Conservation (phyloP, 164 flowering plant genomes). For the Stephania yunnanensis region DNA sequence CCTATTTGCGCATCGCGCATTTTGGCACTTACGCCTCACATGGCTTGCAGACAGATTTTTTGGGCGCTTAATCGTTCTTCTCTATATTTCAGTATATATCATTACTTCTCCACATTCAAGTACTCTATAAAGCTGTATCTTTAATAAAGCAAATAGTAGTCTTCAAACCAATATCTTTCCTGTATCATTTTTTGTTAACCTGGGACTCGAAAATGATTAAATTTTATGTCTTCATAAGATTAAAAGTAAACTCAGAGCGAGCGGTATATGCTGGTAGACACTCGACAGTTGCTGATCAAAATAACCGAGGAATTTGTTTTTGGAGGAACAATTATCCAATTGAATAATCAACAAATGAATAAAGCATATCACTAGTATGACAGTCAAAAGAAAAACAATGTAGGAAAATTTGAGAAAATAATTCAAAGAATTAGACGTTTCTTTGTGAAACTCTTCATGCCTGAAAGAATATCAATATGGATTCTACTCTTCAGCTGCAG, state of each 20-base stretch:
- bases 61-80: too few species aligned
- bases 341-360: not conserved
- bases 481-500: conserved; percentile 42
- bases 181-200: not conserved
- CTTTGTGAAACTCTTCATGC: not conserved
- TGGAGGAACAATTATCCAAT: not conserved
- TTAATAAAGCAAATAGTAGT: not conserved
- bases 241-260: not conserved
- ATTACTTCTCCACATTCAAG: too few species aligned
- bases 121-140: too few species aligned
- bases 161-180: not conserved
- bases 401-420: not conserved
- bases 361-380: not conserved
- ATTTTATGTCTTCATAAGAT: not conserved
- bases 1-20: too few species aligned
- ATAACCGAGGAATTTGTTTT: not conserved
- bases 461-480: not conserved
- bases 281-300: not conserved
- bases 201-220: not conserved
- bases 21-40: too few species aligned
- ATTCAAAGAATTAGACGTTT: not conserved
- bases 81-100: too few species aligned
- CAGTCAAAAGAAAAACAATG: not conserved
- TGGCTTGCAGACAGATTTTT: too few species aligned
- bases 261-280: not conserved